A percentile compares a stretch with the other conserved stretches of the same genome.
Conservation (phyloP, 371 early-diverging fungal genomes). For the Lichtheimia corymbifera region DNA sequence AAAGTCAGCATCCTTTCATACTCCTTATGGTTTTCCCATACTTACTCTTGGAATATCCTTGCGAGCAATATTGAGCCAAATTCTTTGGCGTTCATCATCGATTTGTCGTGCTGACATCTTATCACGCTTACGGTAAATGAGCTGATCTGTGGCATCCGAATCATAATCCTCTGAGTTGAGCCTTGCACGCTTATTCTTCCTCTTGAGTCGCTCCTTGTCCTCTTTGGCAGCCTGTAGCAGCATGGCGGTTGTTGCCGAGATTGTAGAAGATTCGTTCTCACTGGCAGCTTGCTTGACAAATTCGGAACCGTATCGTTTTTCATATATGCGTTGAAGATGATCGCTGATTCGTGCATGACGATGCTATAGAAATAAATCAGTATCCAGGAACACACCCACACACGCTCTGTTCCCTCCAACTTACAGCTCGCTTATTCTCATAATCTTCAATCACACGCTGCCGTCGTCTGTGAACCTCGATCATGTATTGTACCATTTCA, state of each 20-base stretch:
- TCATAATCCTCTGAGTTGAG: conserved; percentile 10
- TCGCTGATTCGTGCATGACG: conserved; percentile 32
- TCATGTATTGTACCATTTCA: conserved; percentile 50
- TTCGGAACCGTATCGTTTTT: conserved; percentile 38
- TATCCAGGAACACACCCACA: not conserved
- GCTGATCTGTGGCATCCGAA: conserved; percentile 2
- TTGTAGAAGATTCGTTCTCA: not conserved
- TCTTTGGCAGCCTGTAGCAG: conserved; percentile 25
- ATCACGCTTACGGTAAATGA: conserved; percentile 1
- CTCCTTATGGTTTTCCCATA: not conserved
- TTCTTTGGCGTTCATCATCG: conserved; percentile 33
- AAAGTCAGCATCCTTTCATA: too few species aligned
- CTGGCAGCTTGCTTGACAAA: conserved; percentile 18
- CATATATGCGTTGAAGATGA: conserved; percentile 34
- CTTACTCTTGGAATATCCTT: conserved; percentile 50
- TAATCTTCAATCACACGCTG: conserved; percentile 42
- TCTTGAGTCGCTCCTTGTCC: conserved; percentile 31
- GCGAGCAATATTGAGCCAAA: conserved; percentile 50
- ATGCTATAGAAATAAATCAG: conserved; percentile 13
- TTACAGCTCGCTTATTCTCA: conserved; percentile 43
- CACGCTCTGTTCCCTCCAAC: not conserved
- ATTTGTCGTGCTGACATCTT: conserved; percentile 17
- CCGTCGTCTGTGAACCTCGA: conserved; percentile 35
- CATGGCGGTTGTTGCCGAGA: conserved; percentile 11
- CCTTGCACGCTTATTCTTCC: conserved; percentile 7